Conservation (phyloP, 2,329 filamentous ascomycete genomes). For the Fusarium napiforme region DNA sequence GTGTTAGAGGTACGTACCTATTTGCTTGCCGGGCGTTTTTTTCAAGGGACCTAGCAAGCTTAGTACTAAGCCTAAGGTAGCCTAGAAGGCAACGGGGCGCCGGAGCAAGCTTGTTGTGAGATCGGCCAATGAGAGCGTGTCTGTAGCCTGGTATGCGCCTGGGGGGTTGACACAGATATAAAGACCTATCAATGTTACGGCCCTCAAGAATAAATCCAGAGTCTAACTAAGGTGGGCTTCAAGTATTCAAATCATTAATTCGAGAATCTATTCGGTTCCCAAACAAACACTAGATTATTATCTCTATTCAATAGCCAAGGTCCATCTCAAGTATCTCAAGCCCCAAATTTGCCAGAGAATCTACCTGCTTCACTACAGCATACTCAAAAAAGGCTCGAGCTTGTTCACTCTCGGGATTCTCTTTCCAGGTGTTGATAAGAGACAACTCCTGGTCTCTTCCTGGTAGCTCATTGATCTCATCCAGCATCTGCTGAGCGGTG, state of each 20-base stretch:
- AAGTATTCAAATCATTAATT: neutral
- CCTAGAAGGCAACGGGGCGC: neutral
- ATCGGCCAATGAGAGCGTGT: neutral
- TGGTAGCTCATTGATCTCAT: constrained; percentile 59
- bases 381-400: constrained; percentile 61
- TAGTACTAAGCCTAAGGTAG: neutral
- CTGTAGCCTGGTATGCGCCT: neutral
- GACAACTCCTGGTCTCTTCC: constrained; percentile 58
- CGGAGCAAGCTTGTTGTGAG: neutral
- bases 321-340: constrained; percentile 56
- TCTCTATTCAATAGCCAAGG: constrained; percentile 45
- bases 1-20: constrained; percentile 33
- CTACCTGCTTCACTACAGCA: constrained; percentile 60
- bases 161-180: neutral
- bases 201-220: neutral
- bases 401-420: constrained; percentile 53
- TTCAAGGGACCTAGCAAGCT: neutral
- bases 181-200: neutral
- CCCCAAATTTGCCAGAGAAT: constrained; percentile 59
- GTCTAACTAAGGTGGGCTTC: too few species aligned
- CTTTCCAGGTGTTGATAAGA: constrained; percentile 58
- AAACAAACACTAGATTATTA: neutral
- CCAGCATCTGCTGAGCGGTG: constrained; percentile 59
- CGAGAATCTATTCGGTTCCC: neutral
- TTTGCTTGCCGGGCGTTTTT: neutral